These are phyloP conservation scores for Flaveria sonorensis DNA, from an alignment of 129 eudicot species.

Conservation along the genomic window DNA sequence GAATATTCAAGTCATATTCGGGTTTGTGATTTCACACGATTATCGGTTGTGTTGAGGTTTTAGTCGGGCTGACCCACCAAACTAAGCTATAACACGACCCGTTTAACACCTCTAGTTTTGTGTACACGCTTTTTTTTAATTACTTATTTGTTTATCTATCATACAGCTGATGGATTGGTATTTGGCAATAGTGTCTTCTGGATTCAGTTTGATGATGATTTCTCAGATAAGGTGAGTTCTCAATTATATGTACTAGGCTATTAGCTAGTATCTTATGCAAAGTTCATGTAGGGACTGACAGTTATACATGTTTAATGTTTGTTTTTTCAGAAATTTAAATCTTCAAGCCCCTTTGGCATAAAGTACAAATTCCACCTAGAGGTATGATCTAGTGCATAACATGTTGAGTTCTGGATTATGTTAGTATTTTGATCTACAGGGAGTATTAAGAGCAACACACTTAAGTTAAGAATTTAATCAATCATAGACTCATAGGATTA, in stretches of 20 bases:
- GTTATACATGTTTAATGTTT: constrained; percentile 16
- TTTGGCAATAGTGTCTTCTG: constrained; percentile 96
- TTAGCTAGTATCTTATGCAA: not conserved
- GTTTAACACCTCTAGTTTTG: not conserved
- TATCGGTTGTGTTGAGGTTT: not conserved
- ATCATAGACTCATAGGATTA: not conserved
- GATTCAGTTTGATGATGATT: constrained; percentile 93
- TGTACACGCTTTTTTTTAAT: not conserved
- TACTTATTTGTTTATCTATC: constrained; percentile 8
- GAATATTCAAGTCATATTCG: not conserved
- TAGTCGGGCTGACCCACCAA: not conserved
- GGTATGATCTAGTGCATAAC: constrained; percentile 45
- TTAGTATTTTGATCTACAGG: not conserved
- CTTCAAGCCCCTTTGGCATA: constrained; percentile 91
- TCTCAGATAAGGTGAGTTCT: constrained; percentile 62
- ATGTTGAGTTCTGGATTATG: not conserved
- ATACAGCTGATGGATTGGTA: constrained; percentile 78
- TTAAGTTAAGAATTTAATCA: not conserved
- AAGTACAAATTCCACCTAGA: constrained; percentile 92
- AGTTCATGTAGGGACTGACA: constrained; percentile 5
- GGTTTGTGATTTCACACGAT: not conserved
- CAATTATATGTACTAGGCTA: not conserved
- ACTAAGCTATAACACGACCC: not conserved
- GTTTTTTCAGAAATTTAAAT: constrained; percentile 68
- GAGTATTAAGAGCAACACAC: not conserved